A percentile compares a stretch with the other conserved stretches of the same genome.
Evolutionary conservation across 1,139 yeast species (phyloP).

Genomic region (Nakaseomyces bracarensis): DNA sequence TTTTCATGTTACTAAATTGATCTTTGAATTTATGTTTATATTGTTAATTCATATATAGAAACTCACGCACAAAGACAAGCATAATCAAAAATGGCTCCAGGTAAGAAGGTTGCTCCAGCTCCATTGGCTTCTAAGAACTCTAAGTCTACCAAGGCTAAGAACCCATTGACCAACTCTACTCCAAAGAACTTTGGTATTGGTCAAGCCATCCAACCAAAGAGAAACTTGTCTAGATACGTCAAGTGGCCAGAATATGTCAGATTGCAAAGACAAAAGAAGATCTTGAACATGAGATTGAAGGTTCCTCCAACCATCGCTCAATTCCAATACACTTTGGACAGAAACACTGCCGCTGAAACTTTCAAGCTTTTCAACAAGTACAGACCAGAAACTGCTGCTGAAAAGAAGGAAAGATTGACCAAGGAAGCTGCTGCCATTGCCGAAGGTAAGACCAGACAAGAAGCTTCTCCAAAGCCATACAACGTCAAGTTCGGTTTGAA

Average conservation of each 20-base stretch:
- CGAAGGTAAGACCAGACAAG: slow-evolving; percentile 93
- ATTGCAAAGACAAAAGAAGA: slow-evolving; percentile 96
- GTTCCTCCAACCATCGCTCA: slow-evolving; percentile 98
- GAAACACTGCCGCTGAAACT: slow-evolving; percentile 95
- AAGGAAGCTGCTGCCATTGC: slow-evolving; percentile 98
- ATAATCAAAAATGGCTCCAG: slow-evolving; percentile 46
- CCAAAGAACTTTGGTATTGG: slow-evolving; percentile 97
- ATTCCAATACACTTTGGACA: slow-evolving; percentile 91
- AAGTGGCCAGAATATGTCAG: slow-evolving; percentile 98
- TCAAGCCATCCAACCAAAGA: slow-evolving; percentile 88
- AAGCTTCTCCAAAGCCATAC: slow-evolving; percentile 91
- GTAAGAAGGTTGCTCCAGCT: slow-evolving; percentile 85
- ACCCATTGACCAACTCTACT: slow-evolving; percentile 78
- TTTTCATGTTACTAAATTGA: no score
- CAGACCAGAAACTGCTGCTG: slow-evolving; percentile 95
- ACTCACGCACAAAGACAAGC: slow-evolving; percentile 7
- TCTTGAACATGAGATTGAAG: slow-evolving; percentile 87
- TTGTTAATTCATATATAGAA: not conserved
- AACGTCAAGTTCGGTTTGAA: slow-evolving; percentile 95
- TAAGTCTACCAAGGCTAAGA: slow-evolving; percentile 40
- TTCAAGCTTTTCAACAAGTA: slow-evolving; percentile 96
- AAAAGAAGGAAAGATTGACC: slow-evolving; percentile 97
- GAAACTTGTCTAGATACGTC: slow-evolving; percentile 91
- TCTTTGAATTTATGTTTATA: not conserved
- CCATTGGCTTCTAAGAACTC: slow-evolving; percentile 54